Conservation (phyloP, 73 alveolate genomes). For the Tetrahymena thermophila region DNA sequence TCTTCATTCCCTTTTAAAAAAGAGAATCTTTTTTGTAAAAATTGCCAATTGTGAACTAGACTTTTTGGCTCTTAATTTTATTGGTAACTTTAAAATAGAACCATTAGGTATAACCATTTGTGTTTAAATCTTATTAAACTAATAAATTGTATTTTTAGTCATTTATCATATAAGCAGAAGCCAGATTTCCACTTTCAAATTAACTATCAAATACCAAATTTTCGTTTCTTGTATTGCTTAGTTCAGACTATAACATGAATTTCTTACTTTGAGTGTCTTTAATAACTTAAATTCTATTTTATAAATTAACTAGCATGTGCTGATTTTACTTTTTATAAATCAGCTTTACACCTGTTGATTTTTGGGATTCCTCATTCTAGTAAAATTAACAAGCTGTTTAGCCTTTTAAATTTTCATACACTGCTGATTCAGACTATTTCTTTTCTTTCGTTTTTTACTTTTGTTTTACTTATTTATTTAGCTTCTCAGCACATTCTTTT, state of each 20-base stretch:
- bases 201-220: conserved; percentile 11
- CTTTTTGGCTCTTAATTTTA: not conserved
- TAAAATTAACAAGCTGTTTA: not conserved
- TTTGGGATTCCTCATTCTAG: not conserved
- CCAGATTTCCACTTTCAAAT: conserved; percentile 58
- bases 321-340: not conserved
- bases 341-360: not conserved
- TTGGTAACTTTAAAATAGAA: conserved; percentile 26
- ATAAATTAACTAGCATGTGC: not conserved
- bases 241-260: not conserved
- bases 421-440: not conserved
- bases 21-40: conserved; percentile 6
- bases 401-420: not conserved
- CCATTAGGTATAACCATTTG: conserved; percentile 60
- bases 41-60: conserved; percentile 9
- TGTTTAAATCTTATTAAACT: conserved; percentile 47
- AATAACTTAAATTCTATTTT: not conserved
- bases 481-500: not conserved
- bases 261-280: not conserved
- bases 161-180: conserved; percentile 29
- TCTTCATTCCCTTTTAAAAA: conserved; percentile 20
- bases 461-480: too few relatives aligned
- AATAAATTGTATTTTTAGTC: conserved; percentile 44
- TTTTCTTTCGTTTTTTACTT: not conserved
- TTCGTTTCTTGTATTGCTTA: not conserved